Conservation (phyloP, 83 land plant species). For the Picea abies region DNA sequence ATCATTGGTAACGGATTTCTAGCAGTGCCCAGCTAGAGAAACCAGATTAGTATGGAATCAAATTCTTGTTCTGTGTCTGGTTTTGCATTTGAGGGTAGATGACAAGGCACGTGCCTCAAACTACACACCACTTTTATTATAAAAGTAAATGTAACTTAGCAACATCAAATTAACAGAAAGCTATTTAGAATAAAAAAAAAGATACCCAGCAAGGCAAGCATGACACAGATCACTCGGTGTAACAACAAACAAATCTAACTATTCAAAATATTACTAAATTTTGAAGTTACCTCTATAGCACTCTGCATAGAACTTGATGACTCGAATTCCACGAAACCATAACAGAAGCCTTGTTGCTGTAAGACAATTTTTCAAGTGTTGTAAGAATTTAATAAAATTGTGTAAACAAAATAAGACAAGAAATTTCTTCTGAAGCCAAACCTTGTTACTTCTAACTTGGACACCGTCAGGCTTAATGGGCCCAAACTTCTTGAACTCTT, state of each 20-base stretch:
- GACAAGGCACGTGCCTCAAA: too few relatives aligned
- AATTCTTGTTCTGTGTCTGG: too few relatives aligned
- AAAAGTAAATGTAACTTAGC: too few relatives aligned
- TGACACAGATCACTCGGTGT: background rate
- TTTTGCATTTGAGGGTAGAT: too few relatives aligned
- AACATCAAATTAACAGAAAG: background rate
- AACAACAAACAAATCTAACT: conserved; percentile 1
- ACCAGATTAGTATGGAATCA: too few relatives aligned
- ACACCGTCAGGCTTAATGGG: conserved; percentile 44
- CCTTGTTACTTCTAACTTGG: conserved; percentile 62
- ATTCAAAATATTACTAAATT: background rate
- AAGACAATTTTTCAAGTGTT: background rate
- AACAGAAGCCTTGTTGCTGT: conserved; percentile 51
- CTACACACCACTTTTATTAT: too few relatives aligned
- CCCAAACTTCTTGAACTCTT: conserved; percentile 54
- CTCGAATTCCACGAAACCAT: conserved; percentile 70
- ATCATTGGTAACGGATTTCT: too few relatives aligned
- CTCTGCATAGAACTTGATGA: conserved; percentile 35
- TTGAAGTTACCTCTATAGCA: conserved; percentile 42
- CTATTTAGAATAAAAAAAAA: background rate
- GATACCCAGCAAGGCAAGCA: background rate
- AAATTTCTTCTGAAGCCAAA: background rate
- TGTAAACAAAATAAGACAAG: background rate
- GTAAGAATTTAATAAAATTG: background rate
- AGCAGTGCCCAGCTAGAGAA: too few relatives aligned